A percentile compares a stretch with the other conserved stretches of the same genome.
These are phyloP conservation scores for Beta corolliflora DNA, from an alignment of 179 eudicot species.

Conservation along the genomic window DNA sequence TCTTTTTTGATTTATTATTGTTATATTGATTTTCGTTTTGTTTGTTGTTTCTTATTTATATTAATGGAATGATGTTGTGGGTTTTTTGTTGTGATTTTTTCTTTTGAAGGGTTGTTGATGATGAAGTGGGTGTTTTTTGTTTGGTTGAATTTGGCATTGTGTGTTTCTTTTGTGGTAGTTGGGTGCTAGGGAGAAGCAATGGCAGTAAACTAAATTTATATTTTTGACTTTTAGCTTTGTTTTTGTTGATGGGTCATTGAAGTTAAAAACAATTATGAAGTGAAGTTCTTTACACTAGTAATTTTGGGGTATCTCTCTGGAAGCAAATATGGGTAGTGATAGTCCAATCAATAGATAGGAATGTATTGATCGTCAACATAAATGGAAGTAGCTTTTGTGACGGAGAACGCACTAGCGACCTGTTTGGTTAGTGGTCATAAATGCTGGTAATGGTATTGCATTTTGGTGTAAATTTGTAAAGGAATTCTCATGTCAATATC, in stretches of 20 bases:
- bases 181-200: constrained; percentile 4
- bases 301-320: neutral
- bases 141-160: constrained; percentile 19
- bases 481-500: too few species aligned
- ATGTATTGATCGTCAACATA: neutral
- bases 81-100: neutral
- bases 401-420: too few species aligned
- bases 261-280: neutral
- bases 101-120: neutral
- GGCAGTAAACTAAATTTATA: neutral
- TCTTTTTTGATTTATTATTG: neutral
- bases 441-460: too few species aligned
- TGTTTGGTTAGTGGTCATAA: too few species aligned
- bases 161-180: neutral
- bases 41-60: neutral
- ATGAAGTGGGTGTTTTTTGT: neutral
- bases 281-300: neutral
- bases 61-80: neutral
- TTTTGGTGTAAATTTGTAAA: too few species aligned
- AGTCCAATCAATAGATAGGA: neutral
- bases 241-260: neutral
- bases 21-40: neutral
- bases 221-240: neutral
- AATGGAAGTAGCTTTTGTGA: too few species aligned
- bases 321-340: neutral